Evolutionary conservation across 495 filamentous ascomycete species (phyloP).

Genomic region (Coniosporium apollinis): DNA sequence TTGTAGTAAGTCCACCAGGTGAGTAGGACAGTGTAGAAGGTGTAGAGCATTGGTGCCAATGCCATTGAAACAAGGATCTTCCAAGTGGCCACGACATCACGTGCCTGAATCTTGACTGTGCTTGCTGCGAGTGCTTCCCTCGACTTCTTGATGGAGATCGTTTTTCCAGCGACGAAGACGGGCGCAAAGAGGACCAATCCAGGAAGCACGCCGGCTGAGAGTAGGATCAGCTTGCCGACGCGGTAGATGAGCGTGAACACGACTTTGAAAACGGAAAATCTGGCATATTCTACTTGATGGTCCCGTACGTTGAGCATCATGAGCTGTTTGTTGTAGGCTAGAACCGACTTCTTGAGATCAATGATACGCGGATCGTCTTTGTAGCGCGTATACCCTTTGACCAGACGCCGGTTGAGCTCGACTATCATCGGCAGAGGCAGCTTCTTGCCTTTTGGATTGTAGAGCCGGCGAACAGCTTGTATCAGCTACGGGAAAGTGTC

Average conservation of each 20-base stretch:
- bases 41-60: constrained; percentile 74
- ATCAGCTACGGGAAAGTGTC: constrained; percentile 44
- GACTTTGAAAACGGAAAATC: constrained; percentile 58
- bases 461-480: constrained; percentile 84
- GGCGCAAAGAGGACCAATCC: constrained; percentile 78
- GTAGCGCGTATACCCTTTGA: constrained; percentile 82
- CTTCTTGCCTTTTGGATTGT: constrained; percentile 88
- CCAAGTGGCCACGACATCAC: constrained; percentile 97
- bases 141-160: constrained; percentile 82
- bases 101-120: constrained; percentile 82
- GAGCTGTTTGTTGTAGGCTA: constrained; percentile 77
- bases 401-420: constrained; percentile 84
- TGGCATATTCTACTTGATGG: constrained; percentile 90
- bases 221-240: constrained; percentile 51
- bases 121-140: constrained; percentile 80
- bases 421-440: constrained; percentile 87
- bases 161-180: constrained; percentile 77
- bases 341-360: constrained; percentile 58
- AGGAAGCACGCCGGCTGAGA: constrained; percentile 70
- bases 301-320: constrained; percentile 74
- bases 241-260: constrained; percentile 66
- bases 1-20: constrained; percentile 67
- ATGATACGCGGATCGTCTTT: constrained; percentile 81
- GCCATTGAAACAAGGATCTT: constrained; percentile 86
- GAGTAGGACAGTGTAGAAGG: constrained; percentile 55